Percentiles rank a stretch among this genome's conserved stretches.
phyloP scores from a whole-genome alignment of 2,329 filamentous ascomycete genomes.

The Bipolaris bicolor region DNA sequence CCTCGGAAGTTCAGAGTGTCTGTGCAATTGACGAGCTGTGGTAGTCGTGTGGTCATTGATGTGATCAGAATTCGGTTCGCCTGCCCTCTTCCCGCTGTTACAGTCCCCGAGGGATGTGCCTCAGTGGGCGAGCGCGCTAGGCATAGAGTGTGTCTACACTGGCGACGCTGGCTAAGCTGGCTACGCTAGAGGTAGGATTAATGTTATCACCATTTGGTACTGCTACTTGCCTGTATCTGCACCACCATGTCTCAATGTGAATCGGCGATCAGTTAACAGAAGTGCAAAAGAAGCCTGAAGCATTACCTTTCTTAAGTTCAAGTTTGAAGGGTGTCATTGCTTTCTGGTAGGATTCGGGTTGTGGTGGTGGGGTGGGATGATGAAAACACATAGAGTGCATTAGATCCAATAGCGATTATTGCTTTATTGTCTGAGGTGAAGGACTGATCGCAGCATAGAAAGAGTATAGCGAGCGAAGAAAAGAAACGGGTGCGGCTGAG shows the following conservation, averaged over 20 bases:
- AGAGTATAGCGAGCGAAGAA: not conserved
- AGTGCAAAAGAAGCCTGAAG: not conserved
- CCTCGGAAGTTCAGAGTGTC: not conserved
- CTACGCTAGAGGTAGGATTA: not conserved
- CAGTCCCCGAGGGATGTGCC: not conserved
- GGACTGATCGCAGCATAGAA: not conserved
- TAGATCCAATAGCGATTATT: not conserved
- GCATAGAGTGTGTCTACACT: not conserved
- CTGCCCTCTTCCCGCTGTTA: conserved; percentile 6
- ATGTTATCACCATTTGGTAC: not conserved
- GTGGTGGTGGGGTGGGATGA: not conserved
- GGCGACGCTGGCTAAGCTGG: not conserved
- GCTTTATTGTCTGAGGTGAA: conserved; percentile 12
- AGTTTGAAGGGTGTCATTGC: not conserved
- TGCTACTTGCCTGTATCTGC: not conserved
- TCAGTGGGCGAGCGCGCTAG: not conserved
- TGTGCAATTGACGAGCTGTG: conserved; percentile 30
- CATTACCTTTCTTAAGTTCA: not conserved
- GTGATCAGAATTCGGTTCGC: conserved; percentile 1
- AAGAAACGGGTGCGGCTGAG: conserved; percentile 2
- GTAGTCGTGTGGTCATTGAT: conserved; percentile 5
- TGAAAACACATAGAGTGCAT: not conserved
- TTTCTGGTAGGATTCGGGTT: not conserved
- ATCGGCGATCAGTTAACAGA: not conserved
- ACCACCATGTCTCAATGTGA: not conserved